phyloP scores from a whole-genome alignment of 2,329 filamentous ascomycete genomes.

The Microascus cirrosus region DNA sequence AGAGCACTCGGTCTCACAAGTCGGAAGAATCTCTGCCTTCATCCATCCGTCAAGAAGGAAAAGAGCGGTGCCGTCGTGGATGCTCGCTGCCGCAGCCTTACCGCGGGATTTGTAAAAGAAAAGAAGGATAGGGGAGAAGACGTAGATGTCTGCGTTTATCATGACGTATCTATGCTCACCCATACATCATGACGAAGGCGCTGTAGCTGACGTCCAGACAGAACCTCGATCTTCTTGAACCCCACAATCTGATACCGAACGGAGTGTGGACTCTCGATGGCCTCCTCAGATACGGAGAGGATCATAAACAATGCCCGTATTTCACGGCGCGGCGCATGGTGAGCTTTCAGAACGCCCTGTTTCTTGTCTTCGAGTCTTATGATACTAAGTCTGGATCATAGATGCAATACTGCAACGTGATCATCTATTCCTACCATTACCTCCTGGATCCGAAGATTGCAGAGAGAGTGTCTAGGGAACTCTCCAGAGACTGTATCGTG shows the following conservation, averaged over 20 bases:
- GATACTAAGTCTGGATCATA: slow-evolving; percentile 19
- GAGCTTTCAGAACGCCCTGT: slow-evolving; percentile 12
- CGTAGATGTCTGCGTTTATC: slow-evolving; percentile 89
- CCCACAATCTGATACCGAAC: slow-evolving; percentile 86
- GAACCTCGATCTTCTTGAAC: slow-evolving; percentile 90
- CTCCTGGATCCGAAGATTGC: slow-evolving; percentile 96
- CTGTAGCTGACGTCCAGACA: slow-evolving; percentile 16
- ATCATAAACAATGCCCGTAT: slow-evolving; percentile 95
- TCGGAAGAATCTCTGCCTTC: slow-evolving; percentile 92
- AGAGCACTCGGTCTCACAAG: slow-evolving; percentile 85
- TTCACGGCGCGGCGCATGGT: slow-evolving; percentile 94
- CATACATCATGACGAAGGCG: background rate
- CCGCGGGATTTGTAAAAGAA: slow-evolving; percentile 93
- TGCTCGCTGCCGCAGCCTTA: slow-evolving; percentile 88
- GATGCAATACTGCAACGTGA: slow-evolving; percentile 99
- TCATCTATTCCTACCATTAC: slow-evolving; percentile 99
- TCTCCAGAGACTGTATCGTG: slow-evolving; percentile 96
- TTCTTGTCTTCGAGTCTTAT: background rate
- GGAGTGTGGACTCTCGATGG: slow-evolving; percentile 94
- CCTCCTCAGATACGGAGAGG: slow-evolving; percentile 78
- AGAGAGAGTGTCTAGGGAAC: slow-evolving; percentile 84
- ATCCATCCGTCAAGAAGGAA: slow-evolving; percentile 90
- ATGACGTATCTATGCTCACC: slow-evolving; percentile 51
- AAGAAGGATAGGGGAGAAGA: slow-evolving; percentile 94
- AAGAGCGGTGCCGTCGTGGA: slow-evolving; percentile 93